Conservation (phyloP, 495 filamentous ascomycete genomes). For the Halenospora varia region DNA sequence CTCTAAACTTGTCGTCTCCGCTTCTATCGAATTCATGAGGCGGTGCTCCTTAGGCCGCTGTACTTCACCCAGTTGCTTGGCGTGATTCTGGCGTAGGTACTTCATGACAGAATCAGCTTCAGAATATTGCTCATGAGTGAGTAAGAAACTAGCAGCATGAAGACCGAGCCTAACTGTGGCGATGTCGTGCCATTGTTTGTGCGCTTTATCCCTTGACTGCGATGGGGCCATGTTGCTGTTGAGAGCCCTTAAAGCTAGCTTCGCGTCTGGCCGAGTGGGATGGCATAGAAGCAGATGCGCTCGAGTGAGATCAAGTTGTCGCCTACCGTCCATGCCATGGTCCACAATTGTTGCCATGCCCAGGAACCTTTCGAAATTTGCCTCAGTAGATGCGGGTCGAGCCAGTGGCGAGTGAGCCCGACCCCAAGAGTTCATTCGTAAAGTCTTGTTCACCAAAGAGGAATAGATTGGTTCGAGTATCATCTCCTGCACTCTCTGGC, state of each 20-base stretch:
- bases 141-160: constrained; percentile 17
- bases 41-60: too few relatives aligned
- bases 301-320: neutral
- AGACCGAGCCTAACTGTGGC: constrained; percentile 5
- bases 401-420: too few relatives aligned
- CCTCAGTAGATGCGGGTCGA: constrained; percentile 1
- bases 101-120: constrained; percentile 25
- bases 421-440: too few relatives aligned
- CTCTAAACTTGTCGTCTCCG: constrained; percentile 16
- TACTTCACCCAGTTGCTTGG: constrained; percentile 9
- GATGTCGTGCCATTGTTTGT: neutral
- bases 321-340: too few relatives aligned
- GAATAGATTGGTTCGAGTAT: too few relatives aligned
- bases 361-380: constrained; percentile 19
- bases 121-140: constrained; percentile 4
- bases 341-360: constrained; percentile 12
- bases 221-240: neutral
- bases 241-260: constrained; percentile 14
- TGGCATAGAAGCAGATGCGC: constrained; percentile 19
- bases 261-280: constrained; percentile 16
- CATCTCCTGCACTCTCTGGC: too few relatives aligned
- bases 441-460: too few relatives aligned
- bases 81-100: constrained; percentile 15
- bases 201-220: neutral
- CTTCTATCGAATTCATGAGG: constrained; percentile 8